phyloP scores from a whole-genome alignment of 345 rosid species.

The Melaleuca alternifolia region DNA sequence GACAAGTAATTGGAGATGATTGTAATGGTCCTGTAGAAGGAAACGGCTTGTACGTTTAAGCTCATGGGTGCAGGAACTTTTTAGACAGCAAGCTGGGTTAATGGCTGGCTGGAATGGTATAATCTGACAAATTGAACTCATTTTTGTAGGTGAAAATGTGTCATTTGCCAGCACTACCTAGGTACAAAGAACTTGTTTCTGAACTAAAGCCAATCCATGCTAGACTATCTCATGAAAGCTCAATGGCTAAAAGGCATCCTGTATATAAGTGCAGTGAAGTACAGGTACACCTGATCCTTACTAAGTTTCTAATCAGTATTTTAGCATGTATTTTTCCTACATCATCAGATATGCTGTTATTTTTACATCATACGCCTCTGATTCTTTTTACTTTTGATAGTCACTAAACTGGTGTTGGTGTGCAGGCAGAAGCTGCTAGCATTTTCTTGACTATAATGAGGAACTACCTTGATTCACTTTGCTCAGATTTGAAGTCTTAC shows the following conservation, averaged over 20 bases:
- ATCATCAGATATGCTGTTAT: not conserved
- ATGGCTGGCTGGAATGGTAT: not conserved
- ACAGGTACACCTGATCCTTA: constrained; percentile 37
- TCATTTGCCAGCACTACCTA: constrained; percentile 59
- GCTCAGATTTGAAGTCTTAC: constrained; percentile 70
- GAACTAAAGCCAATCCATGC: constrained; percentile 70
- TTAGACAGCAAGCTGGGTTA: not conserved
- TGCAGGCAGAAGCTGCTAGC: constrained; percentile 58
- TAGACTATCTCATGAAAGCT: constrained; percentile 44
- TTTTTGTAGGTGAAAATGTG: constrained; percentile 41
- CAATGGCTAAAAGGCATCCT: constrained; percentile 62
- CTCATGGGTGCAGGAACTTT: not conserved
- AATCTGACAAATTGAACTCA: not conserved
- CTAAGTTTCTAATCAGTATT: not conserved
- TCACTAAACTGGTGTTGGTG: not conserved
- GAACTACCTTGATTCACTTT: constrained; percentile 75
- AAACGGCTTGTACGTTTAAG: not conserved
- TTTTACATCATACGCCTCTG: not conserved
- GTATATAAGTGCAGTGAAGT: constrained; percentile 72
- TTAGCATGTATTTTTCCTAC: not conserved
- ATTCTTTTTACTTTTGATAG: not conserved
- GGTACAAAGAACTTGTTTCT: constrained; percentile 53
- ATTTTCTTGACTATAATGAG: constrained; percentile 66
- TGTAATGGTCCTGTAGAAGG: not conserved
- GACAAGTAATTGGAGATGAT: not conserved